A percentile compares a stretch with the other conserved stretches of the same genome.
phyloP scores from a whole-genome alignment of 2,329 filamentous ascomycete genomes.

The Sclerotinia spermophila region DNA sequence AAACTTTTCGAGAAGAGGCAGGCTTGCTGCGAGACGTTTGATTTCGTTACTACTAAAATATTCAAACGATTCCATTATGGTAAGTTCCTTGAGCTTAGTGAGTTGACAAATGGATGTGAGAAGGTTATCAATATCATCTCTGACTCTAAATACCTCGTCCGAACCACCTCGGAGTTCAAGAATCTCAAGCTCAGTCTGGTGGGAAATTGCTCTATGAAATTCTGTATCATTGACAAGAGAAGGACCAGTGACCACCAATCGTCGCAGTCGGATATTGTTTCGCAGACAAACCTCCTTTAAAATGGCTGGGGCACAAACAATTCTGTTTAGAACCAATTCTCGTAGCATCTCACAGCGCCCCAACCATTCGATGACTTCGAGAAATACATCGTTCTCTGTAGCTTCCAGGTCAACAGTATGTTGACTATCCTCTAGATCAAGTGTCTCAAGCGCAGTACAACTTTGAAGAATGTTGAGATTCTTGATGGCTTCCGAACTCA shows the following conservation, averaged over 20 bases:
- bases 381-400: conserved; percentile 50
- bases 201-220: conserved; percentile 51
- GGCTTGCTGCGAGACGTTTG: conserved; percentile 42
- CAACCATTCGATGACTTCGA: conserved; percentile 52
- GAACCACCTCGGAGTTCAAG: conserved; percentile 47
- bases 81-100: conserved; percentile 49
- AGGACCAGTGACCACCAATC: conserved; percentile 49
- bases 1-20: conserved; percentile 49
- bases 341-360: conserved; percentile 49
- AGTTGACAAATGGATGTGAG: conserved; percentile 50
- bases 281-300: conserved; percentile 48
- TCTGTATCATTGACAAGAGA: conserved; percentile 45
- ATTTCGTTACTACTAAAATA: conserved; percentile 51
- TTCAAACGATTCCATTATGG: conserved; percentile 50
- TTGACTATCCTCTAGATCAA: conserved; percentile 46
- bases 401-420: conserved; percentile 46
- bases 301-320: conserved; percentile 51
- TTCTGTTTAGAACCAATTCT: conserved; percentile 47
- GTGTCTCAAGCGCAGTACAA: conserved; percentile 47
- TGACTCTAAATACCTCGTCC: conserved; percentile 41
- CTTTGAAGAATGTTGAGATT: conserved; percentile 47
- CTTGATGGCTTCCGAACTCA: conserved; percentile 47
- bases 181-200: conserved; percentile 47
- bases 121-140: conserved; percentile 48
- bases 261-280: conserved; percentile 45